These are phyloP conservation scores for Stemphylium lycopersici DNA, from an alignment of 2,329 filamentous ascomycete species.

Conservation along the genomic window DNA sequence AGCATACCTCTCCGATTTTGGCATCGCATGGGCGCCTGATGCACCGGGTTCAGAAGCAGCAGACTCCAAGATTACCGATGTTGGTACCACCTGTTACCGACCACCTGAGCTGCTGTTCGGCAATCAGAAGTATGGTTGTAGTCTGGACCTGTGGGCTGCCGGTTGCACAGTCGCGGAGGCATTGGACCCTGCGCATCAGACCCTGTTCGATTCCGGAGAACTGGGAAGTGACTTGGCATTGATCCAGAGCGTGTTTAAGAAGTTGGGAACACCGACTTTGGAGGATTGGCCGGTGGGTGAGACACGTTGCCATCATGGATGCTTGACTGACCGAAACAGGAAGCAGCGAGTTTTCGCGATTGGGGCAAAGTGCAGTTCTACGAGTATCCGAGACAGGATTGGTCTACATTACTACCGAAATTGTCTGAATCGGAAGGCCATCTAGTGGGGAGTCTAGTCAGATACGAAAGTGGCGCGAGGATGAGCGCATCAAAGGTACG, in stretches of 20 bases:
- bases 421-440: constrained; percentile 65
- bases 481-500: constrained; percentile 69
- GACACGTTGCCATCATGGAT: not conserved
- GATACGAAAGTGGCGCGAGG: constrained; percentile 72
- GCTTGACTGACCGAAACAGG: constrained; percentile 43
- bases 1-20: constrained; percentile 87
- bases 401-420: constrained; percentile 72
- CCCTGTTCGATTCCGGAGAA: constrained; percentile 86
- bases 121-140: constrained; percentile 70
- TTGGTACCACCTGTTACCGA: constrained; percentile 90
- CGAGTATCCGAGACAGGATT: constrained; percentile 69
- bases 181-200: constrained; percentile 59
- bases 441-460: constrained; percentile 71
- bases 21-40: constrained; percentile 80
- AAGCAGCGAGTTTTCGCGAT: constrained; percentile 74
- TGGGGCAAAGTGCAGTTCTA: constrained; percentile 87
- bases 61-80: constrained; percentile 81
- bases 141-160: constrained; percentile 87
- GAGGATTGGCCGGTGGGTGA: constrained; percentile 76
- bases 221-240: constrained; percentile 90
- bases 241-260: constrained; percentile 91
- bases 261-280: constrained; percentile 82
- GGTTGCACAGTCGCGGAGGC: constrained; percentile 85
- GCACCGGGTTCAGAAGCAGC: constrained; percentile 65
- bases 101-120: constrained; percentile 91